Conservation (phyloP, 192 early-diverging fungal species). For the Entomortierella lignicola region DNA sequence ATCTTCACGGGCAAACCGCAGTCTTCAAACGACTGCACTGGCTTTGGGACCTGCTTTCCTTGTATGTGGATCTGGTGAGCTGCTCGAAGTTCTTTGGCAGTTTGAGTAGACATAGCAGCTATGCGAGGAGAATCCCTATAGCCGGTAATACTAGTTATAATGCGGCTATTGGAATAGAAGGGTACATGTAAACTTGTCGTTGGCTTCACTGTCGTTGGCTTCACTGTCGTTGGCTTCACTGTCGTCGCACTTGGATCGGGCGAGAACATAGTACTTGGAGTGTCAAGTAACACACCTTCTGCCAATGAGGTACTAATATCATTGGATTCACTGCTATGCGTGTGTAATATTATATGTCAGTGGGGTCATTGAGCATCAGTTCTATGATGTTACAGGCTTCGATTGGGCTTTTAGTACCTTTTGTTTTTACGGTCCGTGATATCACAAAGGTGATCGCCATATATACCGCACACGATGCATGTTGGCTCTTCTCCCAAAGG, state of each 20-base stretch:
- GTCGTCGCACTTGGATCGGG: not conserved
- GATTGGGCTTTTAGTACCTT: slow-evolving; percentile 29
- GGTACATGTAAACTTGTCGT: slow-evolving; percentile 1
- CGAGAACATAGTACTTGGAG: too few relatives aligned
- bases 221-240: not conserved
- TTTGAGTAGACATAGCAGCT: slow-evolving; percentile 7
- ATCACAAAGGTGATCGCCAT: slow-evolving; percentile 60
- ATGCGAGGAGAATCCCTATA: slow-evolving; percentile 44
- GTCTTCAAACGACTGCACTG: slow-evolving; percentile 57
- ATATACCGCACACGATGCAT: slow-evolving; percentile 58
- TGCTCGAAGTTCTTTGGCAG: slow-evolving; percentile 2
- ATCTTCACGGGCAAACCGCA: slow-evolving; percentile 56
- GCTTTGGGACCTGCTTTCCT: slow-evolving; percentile 56
- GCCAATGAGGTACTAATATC: too few relatives aligned
- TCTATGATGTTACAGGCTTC: slow-evolving; percentile 23
- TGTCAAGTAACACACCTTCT: too few relatives aligned
- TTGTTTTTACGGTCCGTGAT: slow-evolving; percentile 57
- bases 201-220: not conserved
- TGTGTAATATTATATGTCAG: too few relatives aligned
- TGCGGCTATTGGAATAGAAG: slow-evolving; percentile 5
- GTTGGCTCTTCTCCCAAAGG: slow-evolving; percentile 39
- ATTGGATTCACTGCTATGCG: too few relatives aligned
- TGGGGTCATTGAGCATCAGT: too few relatives aligned
- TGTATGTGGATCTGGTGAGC: slow-evolving; percentile 49
- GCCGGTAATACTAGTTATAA: slow-evolving; percentile 51